Evolutionary conservation across 371 early-diverging fungal species (phyloP).

Genomic region (Mucor sp.): DNA sequence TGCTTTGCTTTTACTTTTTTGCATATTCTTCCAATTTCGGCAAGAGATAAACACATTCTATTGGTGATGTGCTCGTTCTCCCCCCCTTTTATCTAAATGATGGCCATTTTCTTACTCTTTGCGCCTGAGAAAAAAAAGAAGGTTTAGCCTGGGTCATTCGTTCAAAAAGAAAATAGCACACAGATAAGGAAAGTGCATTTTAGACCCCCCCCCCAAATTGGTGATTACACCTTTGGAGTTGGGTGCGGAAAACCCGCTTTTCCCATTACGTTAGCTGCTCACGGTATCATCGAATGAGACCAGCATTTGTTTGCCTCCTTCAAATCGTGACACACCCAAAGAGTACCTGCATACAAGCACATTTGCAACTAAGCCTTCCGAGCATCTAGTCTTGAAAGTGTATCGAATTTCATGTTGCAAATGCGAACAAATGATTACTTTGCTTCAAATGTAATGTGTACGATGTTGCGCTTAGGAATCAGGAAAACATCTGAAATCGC

Average conservation of each 20-base stretch:
- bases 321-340: neutral
- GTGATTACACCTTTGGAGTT: neutral
- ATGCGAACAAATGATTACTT: neutral
- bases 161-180: neutral
- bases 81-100: neutral
- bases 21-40: constrained; percentile 11
- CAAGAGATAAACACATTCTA: constrained; percentile 3
- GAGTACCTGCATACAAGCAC: neutral
- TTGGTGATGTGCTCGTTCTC: neutral
- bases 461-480: neutral
- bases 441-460: neutral
- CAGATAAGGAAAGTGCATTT: neutral
- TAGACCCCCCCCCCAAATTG: neutral
- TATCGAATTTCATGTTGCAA: neutral
- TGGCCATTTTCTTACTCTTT: neutral
- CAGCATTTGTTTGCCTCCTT: neutral
- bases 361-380: neutral
- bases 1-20: neutral
- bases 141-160: constrained; percentile 4
- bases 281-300: neutral
- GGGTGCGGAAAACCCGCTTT: neutral
- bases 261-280: neutral
- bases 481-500: neutral
- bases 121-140: constrained; percentile 6
- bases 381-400: neutral